Percentiles rank a stretch among this genome's conserved stretches.
Conservation (phyloP, 2,329 filamentous ascomycete species). For the Alternaria triticina region DNA sequence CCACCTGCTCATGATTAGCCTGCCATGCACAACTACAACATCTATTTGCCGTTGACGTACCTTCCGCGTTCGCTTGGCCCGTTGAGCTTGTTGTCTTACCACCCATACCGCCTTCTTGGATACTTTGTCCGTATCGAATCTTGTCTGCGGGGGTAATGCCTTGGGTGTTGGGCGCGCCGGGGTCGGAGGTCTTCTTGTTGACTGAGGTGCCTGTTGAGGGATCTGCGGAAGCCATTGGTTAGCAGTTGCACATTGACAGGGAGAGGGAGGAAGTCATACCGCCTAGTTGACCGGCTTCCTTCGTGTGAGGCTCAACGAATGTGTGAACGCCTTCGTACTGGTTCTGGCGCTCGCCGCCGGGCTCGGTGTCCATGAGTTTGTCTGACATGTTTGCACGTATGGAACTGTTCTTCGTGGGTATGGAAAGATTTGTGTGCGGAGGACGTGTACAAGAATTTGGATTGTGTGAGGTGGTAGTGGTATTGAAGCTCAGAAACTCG, state of each 20-base stretch:
- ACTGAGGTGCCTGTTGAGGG: slow-evolving; percentile 18
- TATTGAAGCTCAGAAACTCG: slow-evolving; percentile 8
- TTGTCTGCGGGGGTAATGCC: slow-evolving; percentile 54
- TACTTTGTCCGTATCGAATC: slow-evolving; percentile 62
- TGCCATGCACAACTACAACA: neutral
- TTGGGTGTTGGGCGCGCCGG: slow-evolving; percentile 51
- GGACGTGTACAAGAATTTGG: neutral
- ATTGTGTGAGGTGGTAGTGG: slow-evolving; percentile 1
- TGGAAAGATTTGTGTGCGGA: neutral
- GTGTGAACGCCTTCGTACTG: slow-evolving; percentile 66
- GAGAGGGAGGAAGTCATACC: slow-evolving; percentile 44
- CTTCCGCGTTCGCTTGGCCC: slow-evolving; percentile 49
- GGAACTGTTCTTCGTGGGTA: neutral
- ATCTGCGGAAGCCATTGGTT: neutral
- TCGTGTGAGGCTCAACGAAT: slow-evolving; percentile 58
- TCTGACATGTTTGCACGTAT: slow-evolving; percentile 53
- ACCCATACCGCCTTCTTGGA: slow-evolving; percentile 63
- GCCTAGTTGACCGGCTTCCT: slow-evolving; percentile 64
- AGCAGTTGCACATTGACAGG: neutral
- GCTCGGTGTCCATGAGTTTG: slow-evolving; percentile 64
- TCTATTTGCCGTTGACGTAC: slow-evolving; percentile 22
- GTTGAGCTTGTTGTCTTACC: slow-evolving; percentile 56
- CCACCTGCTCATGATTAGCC: slow-evolving; percentile 19
- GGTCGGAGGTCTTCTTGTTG: slow-evolving; percentile 32
- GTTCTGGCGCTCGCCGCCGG: slow-evolving; percentile 63